These are phyloP conservation scores for Phytophthora citricola DNA, from an alignment of 352 stramenopile species.

Conservation along the genomic window DNA sequence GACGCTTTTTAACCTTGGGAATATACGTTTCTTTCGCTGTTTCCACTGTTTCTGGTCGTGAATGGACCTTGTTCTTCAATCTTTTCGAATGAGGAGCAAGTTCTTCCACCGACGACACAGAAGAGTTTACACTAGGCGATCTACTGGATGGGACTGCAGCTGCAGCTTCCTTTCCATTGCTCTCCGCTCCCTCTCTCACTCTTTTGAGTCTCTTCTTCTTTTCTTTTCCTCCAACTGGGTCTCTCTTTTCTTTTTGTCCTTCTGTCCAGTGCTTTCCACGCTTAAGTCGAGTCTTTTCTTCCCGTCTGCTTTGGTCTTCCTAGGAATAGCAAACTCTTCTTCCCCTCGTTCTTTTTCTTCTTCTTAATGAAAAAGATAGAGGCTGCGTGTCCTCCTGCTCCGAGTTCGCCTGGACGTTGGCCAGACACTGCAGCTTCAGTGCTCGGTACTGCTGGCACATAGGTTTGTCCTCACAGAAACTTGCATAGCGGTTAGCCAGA, in stretches of 20 bases:
- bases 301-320: conserved; percentile 25
- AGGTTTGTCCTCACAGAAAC: conserved; percentile 54
- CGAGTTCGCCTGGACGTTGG: conserved; percentile 30
- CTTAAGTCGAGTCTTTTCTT: conserved; percentile 11
- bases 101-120: conserved; percentile 17
- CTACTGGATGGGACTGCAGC: conserved; percentile 1
- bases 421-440: conserved; percentile 55
- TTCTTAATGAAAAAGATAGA: conserved; percentile 12
- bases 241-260: conserved; percentile 17
- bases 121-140: conserved; percentile 10
- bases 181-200: conserved; percentile 1
- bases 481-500: conserved; percentile 47
- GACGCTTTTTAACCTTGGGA: conserved; percentile 29
- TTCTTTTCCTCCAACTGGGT: conserved; percentile 20
- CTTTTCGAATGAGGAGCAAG: not conserved
- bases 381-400: conserved; percentile 26
- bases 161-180: not conserved
- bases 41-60: conserved; percentile 9
- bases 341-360: conserved; percentile 5
- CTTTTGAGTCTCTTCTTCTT: conserved; percentile 27
- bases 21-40: not conserved
- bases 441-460: conserved; percentile 67
- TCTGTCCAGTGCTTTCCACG: conserved; percentile 6
- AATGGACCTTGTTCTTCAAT: conserved; percentile 7
- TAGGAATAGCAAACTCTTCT: conserved; percentile 42